Percentiles rank a stretch among this genome's conserved stretches.
phyloP scores from a whole-genome alignment of 2,329 filamentous ascomycete genomes.

The Coniochaeta ligniaria region DNA sequence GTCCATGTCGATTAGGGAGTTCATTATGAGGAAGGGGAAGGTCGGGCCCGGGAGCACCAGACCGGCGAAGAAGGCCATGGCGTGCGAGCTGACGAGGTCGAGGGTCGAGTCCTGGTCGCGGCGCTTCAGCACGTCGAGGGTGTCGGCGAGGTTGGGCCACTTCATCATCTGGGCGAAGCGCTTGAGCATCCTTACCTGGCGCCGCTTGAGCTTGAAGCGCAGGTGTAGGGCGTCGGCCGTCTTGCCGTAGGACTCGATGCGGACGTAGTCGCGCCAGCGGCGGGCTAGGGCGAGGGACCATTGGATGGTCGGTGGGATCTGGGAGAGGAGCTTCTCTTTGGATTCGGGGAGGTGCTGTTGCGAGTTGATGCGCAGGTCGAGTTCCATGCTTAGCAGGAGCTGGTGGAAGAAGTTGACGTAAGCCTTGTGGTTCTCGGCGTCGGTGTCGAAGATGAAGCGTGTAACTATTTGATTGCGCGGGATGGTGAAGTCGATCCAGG shows the following conservation, averaged over 20 bases:
- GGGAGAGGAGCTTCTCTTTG: constrained; percentile 55
- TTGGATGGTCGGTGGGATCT: constrained; percentile 63
- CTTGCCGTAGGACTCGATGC: constrained; percentile 53
- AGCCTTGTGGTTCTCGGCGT: constrained; percentile 44
- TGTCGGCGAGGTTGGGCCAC: constrained; percentile 66
- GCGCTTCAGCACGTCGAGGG: constrained; percentile 55
- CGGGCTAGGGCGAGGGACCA: constrained; percentile 69
- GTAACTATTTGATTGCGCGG: constrained; percentile 67
- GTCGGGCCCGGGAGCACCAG: constrained; percentile 63
- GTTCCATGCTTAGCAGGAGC: constrained; percentile 64
- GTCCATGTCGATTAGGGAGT: constrained; percentile 68
- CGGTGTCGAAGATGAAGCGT: constrained; percentile 60
- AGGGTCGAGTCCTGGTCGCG: constrained; percentile 51
- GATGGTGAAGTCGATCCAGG: constrained; percentile 68
- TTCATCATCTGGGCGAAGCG: constrained; percentile 66
- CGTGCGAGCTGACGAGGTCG: constrained; percentile 58
- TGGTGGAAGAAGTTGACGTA: constrained; percentile 70
- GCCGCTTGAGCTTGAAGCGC: constrained; percentile 56
- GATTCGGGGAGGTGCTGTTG: constrained; percentile 52
- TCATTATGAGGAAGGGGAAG: constrained; percentile 72
- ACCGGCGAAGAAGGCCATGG: constrained; percentile 72
- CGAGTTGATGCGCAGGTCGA: constrained; percentile 63
- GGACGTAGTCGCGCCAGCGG: constrained; percentile 64
- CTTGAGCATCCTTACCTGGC: constrained; percentile 61
- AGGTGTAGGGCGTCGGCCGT: constrained; percentile 52